Evolutionary conservation across 2,329 filamentous ascomycete species (phyloP).

Genomic region (Trichoderma hamatum): DNA sequence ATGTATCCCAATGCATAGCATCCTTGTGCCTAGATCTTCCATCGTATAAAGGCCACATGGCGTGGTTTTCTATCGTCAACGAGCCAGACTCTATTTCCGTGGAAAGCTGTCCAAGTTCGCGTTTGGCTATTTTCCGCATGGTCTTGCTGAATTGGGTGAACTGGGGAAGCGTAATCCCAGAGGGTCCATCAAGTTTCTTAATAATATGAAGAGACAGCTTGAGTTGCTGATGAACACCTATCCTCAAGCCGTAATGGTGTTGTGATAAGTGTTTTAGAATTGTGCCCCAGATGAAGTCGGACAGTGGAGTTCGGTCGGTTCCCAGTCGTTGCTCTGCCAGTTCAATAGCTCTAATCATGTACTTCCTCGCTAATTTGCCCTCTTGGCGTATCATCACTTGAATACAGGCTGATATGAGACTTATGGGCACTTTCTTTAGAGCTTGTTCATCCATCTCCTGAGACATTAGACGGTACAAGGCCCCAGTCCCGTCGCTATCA

Average conservation of each 20-base stretch:
- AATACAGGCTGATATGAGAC: constrained; percentile 56
- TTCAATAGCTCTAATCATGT: constrained; percentile 39
- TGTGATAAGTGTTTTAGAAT: constrained; percentile 42
- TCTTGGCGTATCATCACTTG: constrained; percentile 35
- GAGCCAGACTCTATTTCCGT: constrained; percentile 28
- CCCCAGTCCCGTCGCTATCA: constrained; percentile 42
- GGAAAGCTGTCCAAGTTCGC: constrained; percentile 34
- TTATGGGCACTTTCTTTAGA: constrained; percentile 36
- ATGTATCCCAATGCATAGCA: constrained; percentile 15
- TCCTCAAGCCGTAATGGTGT: constrained; percentile 35
- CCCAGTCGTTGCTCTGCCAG: constrained; percentile 36
- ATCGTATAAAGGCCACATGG: constrained; percentile 20
- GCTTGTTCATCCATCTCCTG: constrained; percentile 33
- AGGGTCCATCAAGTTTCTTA: constrained; percentile 35
- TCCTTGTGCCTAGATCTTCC: background rate
- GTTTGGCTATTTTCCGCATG: constrained; percentile 30
- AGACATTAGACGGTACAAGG: constrained; percentile 30
- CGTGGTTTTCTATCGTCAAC: constrained; percentile 15
- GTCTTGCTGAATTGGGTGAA: constrained; percentile 33
- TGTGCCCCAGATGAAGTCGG: constrained; percentile 39
- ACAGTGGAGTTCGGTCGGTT: constrained; percentile 34
- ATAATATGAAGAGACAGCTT: constrained; percentile 35
- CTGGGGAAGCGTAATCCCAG: constrained; percentile 31
- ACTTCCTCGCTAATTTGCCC: constrained; percentile 31
- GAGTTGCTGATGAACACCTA: constrained; percentile 39